Evolutionary conservation across 106 monocot species (phyloP).

Genomic region (Hemerocallis citrina): DNA sequence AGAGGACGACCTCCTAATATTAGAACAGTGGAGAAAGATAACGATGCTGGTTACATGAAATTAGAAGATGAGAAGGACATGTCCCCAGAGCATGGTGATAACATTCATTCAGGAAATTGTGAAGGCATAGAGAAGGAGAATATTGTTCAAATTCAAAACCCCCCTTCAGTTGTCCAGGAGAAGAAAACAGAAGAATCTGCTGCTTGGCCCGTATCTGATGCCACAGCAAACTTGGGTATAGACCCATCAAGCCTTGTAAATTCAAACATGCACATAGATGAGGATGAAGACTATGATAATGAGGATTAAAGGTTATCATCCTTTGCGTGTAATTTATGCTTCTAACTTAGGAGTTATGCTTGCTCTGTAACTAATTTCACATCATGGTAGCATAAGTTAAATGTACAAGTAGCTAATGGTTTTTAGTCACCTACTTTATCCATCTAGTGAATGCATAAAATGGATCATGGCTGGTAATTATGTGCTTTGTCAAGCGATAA

Average conservation of each 20-base stretch:
- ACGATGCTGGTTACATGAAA: constrained; percentile 20
- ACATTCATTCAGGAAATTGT: neutral
- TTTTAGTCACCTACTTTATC: too few relatives aligned
- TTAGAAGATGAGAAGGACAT: constrained; percentile 50
- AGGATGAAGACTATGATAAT: constrained; percentile 96
- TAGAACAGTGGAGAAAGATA: constrained; percentile 15
- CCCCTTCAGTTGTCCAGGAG: constrained; percentile 1
- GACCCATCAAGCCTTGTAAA: constrained; percentile 57
- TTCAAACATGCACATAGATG: constrained; percentile 62
- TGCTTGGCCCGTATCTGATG: constrained; percentile 50
- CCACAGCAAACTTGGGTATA: constrained; percentile 27
- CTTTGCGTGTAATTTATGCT: too few relatives aligned
- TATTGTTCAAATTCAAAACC: neutral
- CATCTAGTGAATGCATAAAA: too few relatives aligned
- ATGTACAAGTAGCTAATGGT: too few relatives aligned
- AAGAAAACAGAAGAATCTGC: constrained; percentile 25
- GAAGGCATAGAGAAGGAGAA: constrained; percentile 20
- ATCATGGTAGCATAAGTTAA: too few relatives aligned
- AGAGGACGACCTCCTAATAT: constrained; percentile 71
- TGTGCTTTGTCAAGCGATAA: too few relatives aligned
- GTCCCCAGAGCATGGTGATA: constrained; percentile 41
- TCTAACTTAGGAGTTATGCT: too few relatives aligned
- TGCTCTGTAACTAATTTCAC: too few relatives aligned
- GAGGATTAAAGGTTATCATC: constrained; percentile 77
- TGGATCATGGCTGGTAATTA: too few relatives aligned